Conservation (phyloP, 148 eudicot genomes). For the Vaccinium vitisidaea region DNA sequence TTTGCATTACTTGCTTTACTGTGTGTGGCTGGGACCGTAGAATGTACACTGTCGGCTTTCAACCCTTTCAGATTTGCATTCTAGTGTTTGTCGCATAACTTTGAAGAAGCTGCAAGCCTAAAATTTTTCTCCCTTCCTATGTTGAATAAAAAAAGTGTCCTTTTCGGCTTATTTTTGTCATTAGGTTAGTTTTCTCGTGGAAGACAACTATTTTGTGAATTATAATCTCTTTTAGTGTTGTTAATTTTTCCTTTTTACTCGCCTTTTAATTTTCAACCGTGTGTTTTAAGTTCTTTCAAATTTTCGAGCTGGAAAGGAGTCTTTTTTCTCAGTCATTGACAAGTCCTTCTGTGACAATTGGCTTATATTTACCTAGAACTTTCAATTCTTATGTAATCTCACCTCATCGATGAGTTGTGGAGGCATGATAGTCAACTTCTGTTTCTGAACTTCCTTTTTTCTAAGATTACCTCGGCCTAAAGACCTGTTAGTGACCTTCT, state of each 20-base stretch:
- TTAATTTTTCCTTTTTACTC: background rate
- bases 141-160: background rate
- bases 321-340: background rate
- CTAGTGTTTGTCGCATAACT: constrained; percentile 4
- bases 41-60: constrained; percentile 6
- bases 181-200: background rate
- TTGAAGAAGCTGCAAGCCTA: background rate
- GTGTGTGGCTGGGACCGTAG: constrained; percentile 4
- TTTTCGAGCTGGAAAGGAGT: background rate
- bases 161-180: background rate
- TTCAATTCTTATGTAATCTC: background rate
- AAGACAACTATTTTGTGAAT: background rate
- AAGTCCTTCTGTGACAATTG: background rate
- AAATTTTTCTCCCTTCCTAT: background rate
- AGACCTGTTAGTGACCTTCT: background rate
- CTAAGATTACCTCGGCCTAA: background rate
- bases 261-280: background rate
- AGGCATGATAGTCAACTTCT: background rate
- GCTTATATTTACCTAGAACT: background rate
- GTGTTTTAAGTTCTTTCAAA: background rate
- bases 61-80: constrained; percentile 13
- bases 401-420: background rate
- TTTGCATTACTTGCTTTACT: background rate
- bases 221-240: background rate
- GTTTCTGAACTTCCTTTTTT: background rate